A percentile compares a stretch with the other conserved stretches of the same genome.
Evolutionary conservation across 2,329 filamentous ascomycete genomes (phyloP).

Genomic region (Cladosporium sphaerospermum): DNA sequence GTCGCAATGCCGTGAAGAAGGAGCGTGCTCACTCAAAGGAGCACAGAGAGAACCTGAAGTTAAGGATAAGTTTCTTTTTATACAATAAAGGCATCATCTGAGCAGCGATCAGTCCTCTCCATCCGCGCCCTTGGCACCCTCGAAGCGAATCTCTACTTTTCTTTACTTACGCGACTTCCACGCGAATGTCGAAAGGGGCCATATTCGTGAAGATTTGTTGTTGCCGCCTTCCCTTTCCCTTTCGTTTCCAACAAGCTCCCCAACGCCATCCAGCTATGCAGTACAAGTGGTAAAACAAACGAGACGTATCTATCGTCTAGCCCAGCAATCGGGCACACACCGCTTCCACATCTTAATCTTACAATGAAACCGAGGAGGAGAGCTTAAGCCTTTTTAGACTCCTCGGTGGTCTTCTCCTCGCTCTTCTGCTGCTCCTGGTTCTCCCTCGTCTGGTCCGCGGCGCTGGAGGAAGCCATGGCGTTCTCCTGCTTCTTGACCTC

Average conservation of each 20-base stretch:
- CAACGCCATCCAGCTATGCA: not conserved
- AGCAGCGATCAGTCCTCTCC: not conserved
- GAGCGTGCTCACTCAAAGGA: too few relatives aligned
- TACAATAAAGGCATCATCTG: not conserved
- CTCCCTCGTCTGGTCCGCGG: constrained; percentile 2
- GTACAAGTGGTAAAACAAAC: not conserved
- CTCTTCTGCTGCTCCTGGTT: not conserved
- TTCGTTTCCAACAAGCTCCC: not conserved
- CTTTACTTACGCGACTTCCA: not conserved
- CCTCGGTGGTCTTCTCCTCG: not conserved
- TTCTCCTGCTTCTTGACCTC: constrained; percentile 12
- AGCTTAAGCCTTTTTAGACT: constrained; percentile 6
- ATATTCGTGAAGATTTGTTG: not conserved
- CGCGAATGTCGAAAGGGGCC: not conserved
- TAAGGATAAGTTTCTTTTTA: not conserved
- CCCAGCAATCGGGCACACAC: not conserved
- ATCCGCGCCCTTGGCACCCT: not conserved
- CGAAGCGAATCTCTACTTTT: not conserved
- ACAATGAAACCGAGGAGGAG: not conserved
- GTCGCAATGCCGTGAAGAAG: too few relatives aligned
- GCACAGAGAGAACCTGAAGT: too few relatives aligned
- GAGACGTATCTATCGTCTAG: not conserved
- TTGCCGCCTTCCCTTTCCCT: not conserved
- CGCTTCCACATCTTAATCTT: not conserved
- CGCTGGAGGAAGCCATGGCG: constrained; percentile 1